phyloP scores from a whole-genome alignment of 805 yeast genomes.

The Yamadazyma tumulicola region DNA sequence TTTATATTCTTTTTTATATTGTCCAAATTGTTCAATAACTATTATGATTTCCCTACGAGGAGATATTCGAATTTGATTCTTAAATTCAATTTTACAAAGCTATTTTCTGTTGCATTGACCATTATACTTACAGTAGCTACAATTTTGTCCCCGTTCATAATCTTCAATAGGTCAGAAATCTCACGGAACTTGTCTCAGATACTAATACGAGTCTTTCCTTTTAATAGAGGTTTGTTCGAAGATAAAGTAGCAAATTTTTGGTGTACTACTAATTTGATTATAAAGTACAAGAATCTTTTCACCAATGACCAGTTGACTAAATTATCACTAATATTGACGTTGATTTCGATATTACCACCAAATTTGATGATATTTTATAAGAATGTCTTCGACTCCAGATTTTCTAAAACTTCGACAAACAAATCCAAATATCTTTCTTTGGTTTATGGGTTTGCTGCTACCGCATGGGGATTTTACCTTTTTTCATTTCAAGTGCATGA shows the following conservation, averaged over 20 bases:
- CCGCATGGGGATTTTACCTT: conserved; percentile 83
- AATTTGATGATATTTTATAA: conserved; percentile 36
- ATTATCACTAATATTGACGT: conserved; percentile 52
- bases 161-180: conserved; percentile 25
- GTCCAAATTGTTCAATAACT: conserved; percentile 37
- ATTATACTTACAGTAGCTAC: conserved; percentile 53
- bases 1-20: conserved; percentile 78
- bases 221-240: conserved; percentile 89
- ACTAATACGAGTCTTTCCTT: conserved; percentile 77
- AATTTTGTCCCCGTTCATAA: conserved; percentile 58
- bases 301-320: conserved; percentile 55
- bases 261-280: conserved; percentile 83
- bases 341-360: conserved; percentile 33
- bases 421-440: conserved; percentile 17
- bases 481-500: conserved; percentile 97
- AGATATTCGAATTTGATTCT: conserved; percentile 8
- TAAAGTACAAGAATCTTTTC: conserved; percentile 64
- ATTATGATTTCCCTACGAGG: conserved; percentile 15
- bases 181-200: conserved; percentile 41
- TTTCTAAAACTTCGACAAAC: conserved; percentile 13
- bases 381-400: conserved; percentile 17
- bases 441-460: conserved; percentile 71
- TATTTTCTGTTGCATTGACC: conserved; percentile 60
- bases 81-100: conserved; percentile 51
- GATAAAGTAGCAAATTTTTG: conserved; percentile 97